A percentile compares a stretch with the other conserved stretches of the same genome.
Conservation (phyloP, 148 eudicot genomes). For the Rhododendron kiyosumense region DNA sequence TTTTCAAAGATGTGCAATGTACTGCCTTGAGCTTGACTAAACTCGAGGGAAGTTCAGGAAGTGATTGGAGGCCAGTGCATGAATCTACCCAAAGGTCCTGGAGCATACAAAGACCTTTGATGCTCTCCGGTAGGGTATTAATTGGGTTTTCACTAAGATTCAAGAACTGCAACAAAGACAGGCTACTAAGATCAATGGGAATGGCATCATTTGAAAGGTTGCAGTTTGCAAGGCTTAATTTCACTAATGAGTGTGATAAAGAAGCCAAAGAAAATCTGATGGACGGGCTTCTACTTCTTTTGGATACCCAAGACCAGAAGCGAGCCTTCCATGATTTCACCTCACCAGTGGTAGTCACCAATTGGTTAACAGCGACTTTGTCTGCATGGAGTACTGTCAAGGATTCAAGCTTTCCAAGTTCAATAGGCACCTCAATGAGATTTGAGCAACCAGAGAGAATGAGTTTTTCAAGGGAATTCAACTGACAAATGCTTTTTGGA, state of each 20-base stretch:
- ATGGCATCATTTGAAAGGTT: background rate
- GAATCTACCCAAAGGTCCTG: background rate
- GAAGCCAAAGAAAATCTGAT: background rate
- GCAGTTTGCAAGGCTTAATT: background rate
- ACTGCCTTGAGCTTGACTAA: background rate
- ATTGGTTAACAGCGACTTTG: background rate
- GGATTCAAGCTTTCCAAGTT: constrained; percentile 3
- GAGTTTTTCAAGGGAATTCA: constrained; percentile 8
- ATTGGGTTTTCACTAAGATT: constrained; percentile 5
- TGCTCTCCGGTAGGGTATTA: constrained; percentile 4
- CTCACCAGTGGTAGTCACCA: background rate
- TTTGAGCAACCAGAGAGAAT: constrained; percentile 12
- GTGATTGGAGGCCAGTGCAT: constrained; percentile 11
- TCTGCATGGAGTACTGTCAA: background rate
- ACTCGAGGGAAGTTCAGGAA: constrained; percentile 14
- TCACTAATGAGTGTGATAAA: background rate
- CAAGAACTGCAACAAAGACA: background rate
- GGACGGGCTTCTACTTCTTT: background rate
- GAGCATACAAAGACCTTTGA: background rate
- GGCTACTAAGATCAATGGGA: background rate
- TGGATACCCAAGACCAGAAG: background rate
- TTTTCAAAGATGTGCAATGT: background rate
- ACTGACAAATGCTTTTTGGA: background rate
- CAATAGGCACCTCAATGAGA: background rate
- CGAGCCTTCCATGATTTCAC: background rate